A percentile compares a stretch with the other conserved stretches of the same genome.
Evolutionary conservation across 2,329 filamentous ascomycete species (phyloP).

Genomic region (Elsinoe australis): DNA sequence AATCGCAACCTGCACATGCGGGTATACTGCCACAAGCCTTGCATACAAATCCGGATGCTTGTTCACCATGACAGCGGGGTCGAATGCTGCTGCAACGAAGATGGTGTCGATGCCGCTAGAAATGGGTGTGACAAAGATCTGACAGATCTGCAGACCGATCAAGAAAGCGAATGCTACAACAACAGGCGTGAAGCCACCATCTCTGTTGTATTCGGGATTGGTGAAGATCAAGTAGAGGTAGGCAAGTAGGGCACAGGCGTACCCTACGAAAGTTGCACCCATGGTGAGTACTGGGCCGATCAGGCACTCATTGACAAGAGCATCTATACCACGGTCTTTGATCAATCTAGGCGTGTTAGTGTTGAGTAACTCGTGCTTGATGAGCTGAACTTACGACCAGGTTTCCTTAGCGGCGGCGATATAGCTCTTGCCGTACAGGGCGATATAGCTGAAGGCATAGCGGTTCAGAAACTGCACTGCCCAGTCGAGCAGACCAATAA

Average conservation of each 20-base stretch:
- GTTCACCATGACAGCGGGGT: constrained; percentile 60
- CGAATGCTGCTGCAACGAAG: constrained; percentile 68
- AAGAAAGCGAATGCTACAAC: constrained; percentile 80
- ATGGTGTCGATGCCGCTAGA: constrained; percentile 86
- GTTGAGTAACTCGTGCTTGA: constrained; percentile 11
- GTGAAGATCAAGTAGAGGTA: constrained; percentile 85
- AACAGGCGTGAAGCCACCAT: constrained; percentile 63
- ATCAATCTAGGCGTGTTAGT: constrained; percentile 53
- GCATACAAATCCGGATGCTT: constrained; percentile 77
- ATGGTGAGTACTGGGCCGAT: constrained; percentile 45
- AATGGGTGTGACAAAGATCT: constrained; percentile 82
- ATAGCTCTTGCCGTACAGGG: constrained; percentile 84
- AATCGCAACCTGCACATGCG: constrained; percentile 71
- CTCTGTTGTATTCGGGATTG: constrained; percentile 65
- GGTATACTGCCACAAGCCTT: constrained; percentile 73
- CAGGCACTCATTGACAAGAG: constrained; percentile 80
- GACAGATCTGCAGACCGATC: constrained; percentile 81
- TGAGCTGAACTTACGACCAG: constrained; percentile 51
- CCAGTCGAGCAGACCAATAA: constrained; percentile 76
- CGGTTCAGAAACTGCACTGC: constrained; percentile 74
- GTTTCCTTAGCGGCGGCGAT: constrained; percentile 81
- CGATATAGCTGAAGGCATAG: constrained; percentile 88
- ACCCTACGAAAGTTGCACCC: constrained; percentile 75
- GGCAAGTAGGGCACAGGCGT: constrained; percentile 69
- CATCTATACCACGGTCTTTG: constrained; percentile 84